Base-by-base conservation (phyloP, 2,329 filamentous ascomycete genomes). In the Ceratocystis huliohia region DNA sequence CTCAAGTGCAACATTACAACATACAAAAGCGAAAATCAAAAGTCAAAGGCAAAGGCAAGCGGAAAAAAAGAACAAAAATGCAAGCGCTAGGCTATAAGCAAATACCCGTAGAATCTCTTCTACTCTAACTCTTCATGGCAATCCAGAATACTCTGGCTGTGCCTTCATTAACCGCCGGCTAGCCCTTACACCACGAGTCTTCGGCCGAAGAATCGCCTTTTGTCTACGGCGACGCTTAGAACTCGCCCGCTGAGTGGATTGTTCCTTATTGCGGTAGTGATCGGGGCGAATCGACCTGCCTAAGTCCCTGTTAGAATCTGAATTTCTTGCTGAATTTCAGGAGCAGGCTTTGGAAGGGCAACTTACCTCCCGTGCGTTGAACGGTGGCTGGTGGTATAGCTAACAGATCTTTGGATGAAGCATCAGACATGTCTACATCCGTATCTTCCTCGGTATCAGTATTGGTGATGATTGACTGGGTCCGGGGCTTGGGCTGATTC, bases 111-210 rank as follows among this genome's bases (percentile, higher is more conserved):
- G 33, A 15, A 5, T 7, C 56, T 17, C 28, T 59, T 37, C 56
- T 37, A n/a, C 15, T 33, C 22, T 17, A 10, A 4, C 10, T 59
- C 56, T 37, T 25, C 10, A 59, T 30, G 25, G 30, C 17, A 59
- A n/a, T 33, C 56, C 56, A 22, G 5, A 8, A 59, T 33, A 59
- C 56, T 59, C 56, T 13, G 56, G 56, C 56, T 22, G 25, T n/a
- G 56, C 56, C 30, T 59, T 59, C 17, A 59, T 59, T 30, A 59
- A 59, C 56, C 56, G 56, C 56, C 56, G 56, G 15, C 56, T 59
- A 20, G 7, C 25, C 5, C 56, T 28, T 15, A 37, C 28, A 10
- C 30, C 28, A 41, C 37, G 15, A 4, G 37, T 15, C 56, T 8
- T 59, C 15, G 13, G 7, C 5, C 28, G 13, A 17, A 33, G 56